These are phyloP conservation scores for Aspergillus niger DNA, from an alignment of 2,329 filamentous ascomycete species.

Conservation along the genomic window DNA sequence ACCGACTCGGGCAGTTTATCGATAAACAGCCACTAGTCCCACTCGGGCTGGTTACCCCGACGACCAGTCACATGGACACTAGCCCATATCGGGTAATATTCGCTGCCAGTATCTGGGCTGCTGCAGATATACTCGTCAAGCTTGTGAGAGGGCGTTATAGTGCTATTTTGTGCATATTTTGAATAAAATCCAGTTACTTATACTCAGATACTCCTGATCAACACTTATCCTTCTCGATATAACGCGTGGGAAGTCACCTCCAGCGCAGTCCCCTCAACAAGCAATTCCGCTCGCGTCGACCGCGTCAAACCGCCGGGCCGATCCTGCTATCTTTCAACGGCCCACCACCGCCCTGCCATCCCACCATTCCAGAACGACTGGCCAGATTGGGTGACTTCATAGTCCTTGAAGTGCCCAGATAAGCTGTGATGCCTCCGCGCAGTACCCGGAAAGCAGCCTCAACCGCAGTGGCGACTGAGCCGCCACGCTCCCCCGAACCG, in stretches of 20 bases:
- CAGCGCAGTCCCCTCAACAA: not conserved
- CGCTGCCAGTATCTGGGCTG: not conserved
- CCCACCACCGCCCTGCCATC: not conserved
- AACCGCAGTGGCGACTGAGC: constrained; percentile 9
- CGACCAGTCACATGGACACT: constrained; percentile 32
- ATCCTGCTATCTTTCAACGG: not conserved
- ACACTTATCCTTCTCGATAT: not conserved
- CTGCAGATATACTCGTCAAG: not conserved
- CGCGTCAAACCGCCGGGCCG: constrained; percentile 2
- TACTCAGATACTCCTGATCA: not conserved
- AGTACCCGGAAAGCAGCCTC: constrained; percentile 17
- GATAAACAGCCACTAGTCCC: constrained; percentile 38
- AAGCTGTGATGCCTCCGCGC: constrained; percentile 21
- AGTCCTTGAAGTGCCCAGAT: not conserved
- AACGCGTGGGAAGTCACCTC: not conserved
- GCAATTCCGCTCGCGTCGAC: constrained; percentile 2
- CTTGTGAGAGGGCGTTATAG: no score
- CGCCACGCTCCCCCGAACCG: constrained; percentile 11
- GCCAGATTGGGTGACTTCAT: not conserved
- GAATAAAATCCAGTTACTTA: not conserved
- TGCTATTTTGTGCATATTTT: no score
- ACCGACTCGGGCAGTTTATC: constrained; percentile 27
- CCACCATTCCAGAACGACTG: not conserved
- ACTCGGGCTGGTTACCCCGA: constrained; percentile 30
- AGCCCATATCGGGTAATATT: constrained; percentile 19